Evolutionary conservation across 192 early-diverging fungal species (phyloP), one percentile per base, ranked within the genome.

Genomic region (Gaertneriomyces sp.): DNA sequence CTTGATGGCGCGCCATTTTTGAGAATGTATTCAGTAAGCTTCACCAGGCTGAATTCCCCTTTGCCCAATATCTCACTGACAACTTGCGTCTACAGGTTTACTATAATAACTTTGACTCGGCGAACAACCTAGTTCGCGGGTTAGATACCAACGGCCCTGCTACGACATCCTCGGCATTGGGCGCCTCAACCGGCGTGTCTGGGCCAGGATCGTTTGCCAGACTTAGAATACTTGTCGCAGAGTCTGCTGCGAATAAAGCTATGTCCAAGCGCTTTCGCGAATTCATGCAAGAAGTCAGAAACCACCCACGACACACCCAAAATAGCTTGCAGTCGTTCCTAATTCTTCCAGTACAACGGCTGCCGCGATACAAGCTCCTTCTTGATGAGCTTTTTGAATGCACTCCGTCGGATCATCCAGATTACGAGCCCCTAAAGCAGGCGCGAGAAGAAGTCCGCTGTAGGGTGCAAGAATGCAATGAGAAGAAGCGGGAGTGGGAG

Each of bases 331-430:
- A 93, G 60, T 87, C 90, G 4, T 94, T 89, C 71, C 73, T 97
- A 46, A 82, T 98, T 33, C 80, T 95, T 4, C 95, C 97, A 2
- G 84, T 99, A 12, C 97, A 99, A 70, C 87, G 97, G 6, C 84
- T 99, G 43, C 95, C 95, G 7, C 82, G 95, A 74, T 99, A 98
- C 76, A 90, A 89, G 33, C 78, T 99, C 44, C 81, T 98, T 12
- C 76, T 99, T 19, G 82, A 88, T 17, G 88, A 93, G 72, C 87
- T 99, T 20, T 72, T 95, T 9, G 75, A 88, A 58, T 84, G 81
- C 72, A 96, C 94, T 3, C 84, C 87, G 4, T 75, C 79, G 16
- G 73, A 74, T 44, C 90, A 96, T 60, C 84, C 89, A 17, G 94
- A 98, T 72, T 85, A 93, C 60, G 73, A 82, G n/a, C 72, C 82